Conservation (phyloP, 768 basidiomycete genomes). For the Agaricus subrufescens region DNA sequence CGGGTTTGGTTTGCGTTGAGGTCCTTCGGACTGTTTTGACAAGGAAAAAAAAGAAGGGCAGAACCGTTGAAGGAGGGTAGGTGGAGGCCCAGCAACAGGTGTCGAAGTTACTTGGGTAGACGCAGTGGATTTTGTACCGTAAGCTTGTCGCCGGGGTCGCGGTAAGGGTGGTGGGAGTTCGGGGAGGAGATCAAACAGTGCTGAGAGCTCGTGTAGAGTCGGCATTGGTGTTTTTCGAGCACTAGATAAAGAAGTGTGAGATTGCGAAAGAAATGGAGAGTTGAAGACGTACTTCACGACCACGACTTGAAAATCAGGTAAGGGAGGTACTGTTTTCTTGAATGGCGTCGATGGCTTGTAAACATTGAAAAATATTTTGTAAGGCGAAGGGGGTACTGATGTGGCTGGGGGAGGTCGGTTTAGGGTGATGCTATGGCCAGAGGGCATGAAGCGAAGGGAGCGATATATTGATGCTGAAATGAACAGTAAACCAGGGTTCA, state of each 20-base stretch:
- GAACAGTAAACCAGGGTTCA: not conserved
- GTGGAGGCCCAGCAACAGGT: not conserved
- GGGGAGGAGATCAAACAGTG: slow-evolving; percentile 68
- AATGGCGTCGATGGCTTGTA: slow-evolving; percentile 90
- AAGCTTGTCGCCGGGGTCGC: slow-evolving; percentile 28
- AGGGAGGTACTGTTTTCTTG: slow-evolving; percentile 69
- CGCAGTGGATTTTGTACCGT: slow-evolving; percentile 9
- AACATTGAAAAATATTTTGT: slow-evolving; percentile 81
- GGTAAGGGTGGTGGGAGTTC: slow-evolving; percentile 62
- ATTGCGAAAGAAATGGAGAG: not conserved
- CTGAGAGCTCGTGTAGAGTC: slow-evolving; percentile 68
- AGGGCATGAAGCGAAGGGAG: slow-evolving; percentile 67
- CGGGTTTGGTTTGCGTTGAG: slow-evolving; percentile 52
- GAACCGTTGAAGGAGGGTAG: slow-evolving; percentile 10
- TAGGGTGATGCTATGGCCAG: slow-evolving; percentile 53
- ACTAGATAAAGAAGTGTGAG: slow-evolving; percentile 33
- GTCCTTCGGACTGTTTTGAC: slow-evolving; percentile 13
- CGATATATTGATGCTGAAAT: slow-evolving; percentile 60
- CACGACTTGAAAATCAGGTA: slow-evolving; percentile 83
- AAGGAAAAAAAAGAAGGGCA: slow-evolving; percentile 22
- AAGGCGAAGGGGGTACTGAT: slow-evolving; percentile 39
- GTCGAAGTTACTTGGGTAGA: not conserved
- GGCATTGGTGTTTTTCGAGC: slow-evolving; percentile 83
- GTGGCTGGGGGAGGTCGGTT: slow-evolving; percentile 20
- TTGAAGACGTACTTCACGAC: slow-evolving; percentile 68